Conservation (phyloP, 306 rosid species). For the Elaeagnus macrophylla region DNA sequence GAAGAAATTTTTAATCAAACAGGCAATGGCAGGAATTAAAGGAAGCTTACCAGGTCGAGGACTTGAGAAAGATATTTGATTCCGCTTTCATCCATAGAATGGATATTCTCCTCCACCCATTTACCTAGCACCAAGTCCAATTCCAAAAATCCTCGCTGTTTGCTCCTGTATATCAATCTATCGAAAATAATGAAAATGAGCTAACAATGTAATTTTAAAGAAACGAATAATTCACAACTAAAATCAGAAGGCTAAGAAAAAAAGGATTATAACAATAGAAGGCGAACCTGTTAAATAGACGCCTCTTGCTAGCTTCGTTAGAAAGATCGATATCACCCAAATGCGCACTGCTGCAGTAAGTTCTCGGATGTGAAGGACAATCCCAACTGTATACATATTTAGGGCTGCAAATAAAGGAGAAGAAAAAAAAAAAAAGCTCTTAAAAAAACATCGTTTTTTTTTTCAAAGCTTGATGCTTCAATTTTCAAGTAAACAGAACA, state of each 20-base stretch:
- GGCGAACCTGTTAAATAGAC: conserved; percentile 54
- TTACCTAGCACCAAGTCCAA: conserved; percentile 86
- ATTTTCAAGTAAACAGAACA: too few species aligned
- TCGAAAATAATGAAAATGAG: conserved; percentile 2
- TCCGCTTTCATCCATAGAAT: conserved; percentile 58
- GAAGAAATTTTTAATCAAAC: neutral
- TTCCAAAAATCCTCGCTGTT: conserved; percentile 78
- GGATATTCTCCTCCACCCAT: conserved; percentile 78
- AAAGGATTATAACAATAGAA: neutral
- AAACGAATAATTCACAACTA: neutral
- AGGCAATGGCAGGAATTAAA: neutral
- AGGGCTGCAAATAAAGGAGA: too few species aligned
- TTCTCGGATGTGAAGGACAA: conserved; percentile 10
- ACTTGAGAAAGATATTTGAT: conserved; percentile 53
- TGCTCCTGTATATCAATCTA: conserved; percentile 79
- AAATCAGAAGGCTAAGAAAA: neutral
- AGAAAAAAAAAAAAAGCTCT: neutral
- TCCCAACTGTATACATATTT: conserved; percentile 4
- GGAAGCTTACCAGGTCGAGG: conserved; percentile 54
- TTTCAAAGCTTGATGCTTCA: neutral
- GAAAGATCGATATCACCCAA: conserved; percentile 48
- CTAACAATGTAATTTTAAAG: neutral
- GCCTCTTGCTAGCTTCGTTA: conserved; percentile 60
- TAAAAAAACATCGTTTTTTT: neutral
- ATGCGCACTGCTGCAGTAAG: conserved; percentile 12